phyloP scores from a whole-genome alignment of 805 yeast species.

The Teunomyces pallodes region DNA sequence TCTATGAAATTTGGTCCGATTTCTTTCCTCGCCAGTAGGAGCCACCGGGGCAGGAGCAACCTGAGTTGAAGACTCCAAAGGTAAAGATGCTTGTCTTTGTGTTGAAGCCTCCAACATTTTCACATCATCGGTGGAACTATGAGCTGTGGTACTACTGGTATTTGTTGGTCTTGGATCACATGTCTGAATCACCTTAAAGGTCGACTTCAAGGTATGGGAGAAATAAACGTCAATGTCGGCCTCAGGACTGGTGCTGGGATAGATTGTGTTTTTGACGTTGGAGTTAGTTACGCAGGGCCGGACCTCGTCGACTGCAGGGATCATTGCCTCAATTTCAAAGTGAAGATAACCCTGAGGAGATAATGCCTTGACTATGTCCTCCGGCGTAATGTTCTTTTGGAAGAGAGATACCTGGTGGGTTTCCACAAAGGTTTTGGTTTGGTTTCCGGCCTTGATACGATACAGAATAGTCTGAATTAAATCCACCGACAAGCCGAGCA shows the following conservation, averaged over 20 bases:
- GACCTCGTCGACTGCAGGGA: conserved; percentile 4
- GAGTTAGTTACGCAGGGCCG: neutral
- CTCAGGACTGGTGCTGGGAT: conserved; percentile 8
- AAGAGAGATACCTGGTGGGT: neutral
- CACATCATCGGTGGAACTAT: neutral
- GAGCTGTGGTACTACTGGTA: neutral
- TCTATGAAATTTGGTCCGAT: neutral
- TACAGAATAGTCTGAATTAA: neutral
- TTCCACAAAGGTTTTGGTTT: neutral
- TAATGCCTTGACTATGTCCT: neutral
- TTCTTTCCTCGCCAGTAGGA: neutral
- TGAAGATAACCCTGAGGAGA: conserved; percentile 1
- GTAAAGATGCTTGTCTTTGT: neutral
- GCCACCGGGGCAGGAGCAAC: neutral
- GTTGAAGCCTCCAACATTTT: neutral
- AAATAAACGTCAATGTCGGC: conserved; percentile 7
- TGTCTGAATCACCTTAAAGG: conserved; percentile 11
- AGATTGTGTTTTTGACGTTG: neutral
- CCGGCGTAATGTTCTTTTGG: neutral
- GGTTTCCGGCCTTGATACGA: neutral
- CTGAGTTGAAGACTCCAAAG: too few relatives aligned
- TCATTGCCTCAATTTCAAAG: neutral
- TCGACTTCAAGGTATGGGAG: conserved; percentile 10
- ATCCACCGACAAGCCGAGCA: neutral
- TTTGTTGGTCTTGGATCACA: neutral